Percentiles rank a stretch among this genome's conserved stretches.
Conservation (phyloP, 2,329 filamentous ascomycete species). For the Zymoseptoria tritici region DNA sequence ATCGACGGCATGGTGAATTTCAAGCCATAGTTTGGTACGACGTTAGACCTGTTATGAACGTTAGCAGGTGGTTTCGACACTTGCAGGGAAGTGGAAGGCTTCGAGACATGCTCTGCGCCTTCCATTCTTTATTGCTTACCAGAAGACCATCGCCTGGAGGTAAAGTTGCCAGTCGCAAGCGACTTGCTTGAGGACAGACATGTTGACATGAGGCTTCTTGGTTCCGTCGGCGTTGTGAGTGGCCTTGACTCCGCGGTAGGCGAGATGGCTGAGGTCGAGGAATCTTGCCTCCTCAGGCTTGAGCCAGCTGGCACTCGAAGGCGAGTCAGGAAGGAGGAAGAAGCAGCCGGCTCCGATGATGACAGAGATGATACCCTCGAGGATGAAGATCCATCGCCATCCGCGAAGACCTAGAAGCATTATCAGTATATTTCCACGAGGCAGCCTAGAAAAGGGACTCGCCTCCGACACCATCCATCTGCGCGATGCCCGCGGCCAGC, state of each 20-base stretch:
- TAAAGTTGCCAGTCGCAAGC: conserved; percentile 22
- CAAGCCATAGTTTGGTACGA: conserved; percentile 29
- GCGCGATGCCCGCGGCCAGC: conserved; percentile 20
- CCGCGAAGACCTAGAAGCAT: not conserved
- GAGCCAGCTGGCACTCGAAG: conserved; percentile 49
- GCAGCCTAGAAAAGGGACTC: conserved; percentile 12
- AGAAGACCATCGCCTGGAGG: conserved; percentile 19
- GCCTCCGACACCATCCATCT: conserved; percentile 33
- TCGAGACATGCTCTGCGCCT: not conserved
- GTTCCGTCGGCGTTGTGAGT: conserved; percentile 7
- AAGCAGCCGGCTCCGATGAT: conserved; percentile 45
- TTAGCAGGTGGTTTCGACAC: not conserved
- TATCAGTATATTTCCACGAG: too few species aligned
- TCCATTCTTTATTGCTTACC: not conserved
- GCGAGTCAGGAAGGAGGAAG: conserved; percentile 46
- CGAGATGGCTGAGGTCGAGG: conserved; percentile 59
- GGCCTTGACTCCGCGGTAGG: conserved; percentile 37
- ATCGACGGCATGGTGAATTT: conserved; percentile 45
- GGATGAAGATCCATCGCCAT: conserved; percentile 16
- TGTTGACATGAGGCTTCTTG: conserved; percentile 40
- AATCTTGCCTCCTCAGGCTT: conserved; percentile 58
- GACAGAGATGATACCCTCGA: conserved; percentile 52
- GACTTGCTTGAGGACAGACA: conserved; percentile 18
- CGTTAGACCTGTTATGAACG: conserved; percentile 9
- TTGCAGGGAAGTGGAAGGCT: not conserved